Base-by-base conservation (phyloP, 208 protist species). In the Phytomonas francai region DNA sequence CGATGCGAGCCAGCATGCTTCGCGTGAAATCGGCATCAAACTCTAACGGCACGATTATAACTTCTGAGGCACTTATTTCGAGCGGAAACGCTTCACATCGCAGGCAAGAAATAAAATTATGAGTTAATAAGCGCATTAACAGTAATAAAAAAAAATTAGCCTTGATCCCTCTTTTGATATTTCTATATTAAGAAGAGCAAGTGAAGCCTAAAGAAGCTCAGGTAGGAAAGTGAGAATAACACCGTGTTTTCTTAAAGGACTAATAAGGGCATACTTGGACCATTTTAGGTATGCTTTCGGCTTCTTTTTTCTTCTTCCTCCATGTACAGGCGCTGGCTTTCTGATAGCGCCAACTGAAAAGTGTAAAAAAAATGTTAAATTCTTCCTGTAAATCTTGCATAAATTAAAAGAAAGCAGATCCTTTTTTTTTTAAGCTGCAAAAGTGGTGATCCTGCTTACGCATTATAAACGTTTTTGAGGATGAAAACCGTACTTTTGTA, bases 21-120 rank as follows among this genome's bases (percentile, higher is more conserved):
- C 88, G 87, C 67, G 84, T 85, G 72, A 93, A 94, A 39, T 87
- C 80, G 16, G 78, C 68, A 67, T 97, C 80, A 77, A 82, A 94
- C 73, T 81, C 84, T 27, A 81, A 80, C 1, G 77, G 67, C 16
- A 93, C 70, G 34, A 79, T 71, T 39, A 80, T 84, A 30, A 85
- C 66, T 57, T 91, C 80, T 16, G 57, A 65, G 9, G 79, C 77
- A 29, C 36, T 74, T 19, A 96, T 58, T 56, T 66, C 45, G 19
- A 97, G 79, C 0, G 91, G 91, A 62, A 84, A 88, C 7, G 71
- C 66, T 67, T 92, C 76, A 74, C 91, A 97, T 71, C 83, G 68
- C 62, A 97, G 72, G 70, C 91, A 97, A 32, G 83, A 77, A 39
- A 95, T 77, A 58, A 97, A 87, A 73, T 95, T 97, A 68, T 94